phyloP scores from a whole-genome alignment of 148 eudicot species.

The Heliamphora exappendiculata region DNA sequence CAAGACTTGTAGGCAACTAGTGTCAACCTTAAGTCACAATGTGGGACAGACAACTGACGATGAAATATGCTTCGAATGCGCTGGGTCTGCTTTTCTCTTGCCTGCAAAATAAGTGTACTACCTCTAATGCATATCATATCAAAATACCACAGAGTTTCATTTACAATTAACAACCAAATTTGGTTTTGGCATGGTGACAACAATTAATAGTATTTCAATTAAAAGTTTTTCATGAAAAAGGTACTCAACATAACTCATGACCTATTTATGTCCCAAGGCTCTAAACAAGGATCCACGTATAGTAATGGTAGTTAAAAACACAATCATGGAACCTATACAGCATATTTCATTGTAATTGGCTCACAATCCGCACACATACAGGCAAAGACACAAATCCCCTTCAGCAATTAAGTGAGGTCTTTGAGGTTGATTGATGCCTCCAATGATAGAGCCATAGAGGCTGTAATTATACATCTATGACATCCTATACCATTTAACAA shows the following conservation, averaged over 20 bases:
- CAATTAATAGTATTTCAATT: background rate
- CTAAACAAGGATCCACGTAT: background rate
- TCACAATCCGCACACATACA: background rate
- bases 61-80: conserved; percentile 69
- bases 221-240: background rate
- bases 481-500: background rate
- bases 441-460: background rate
- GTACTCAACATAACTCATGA: background rate
- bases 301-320: background rate
- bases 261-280: background rate
- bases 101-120: conserved; percentile 32
- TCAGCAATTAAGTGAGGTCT: background rate
- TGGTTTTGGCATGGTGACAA: background rate
- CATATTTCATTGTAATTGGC: background rate
- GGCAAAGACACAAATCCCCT: background rate
- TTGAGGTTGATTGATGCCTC: background rate
- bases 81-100: conserved; percentile 79
- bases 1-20: conserved; percentile 71
- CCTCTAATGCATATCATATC: background rate
- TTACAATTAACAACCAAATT: background rate
- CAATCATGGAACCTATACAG: background rate
- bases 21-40: conserved; percentile 36
- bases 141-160: background rate
- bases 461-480: background rate
- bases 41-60: conserved; percentile 81